These are phyloP conservation scores for Thozetella sp. DNA, from an alignment of 495 filamentous ascomycete genomes.

Conservation along the genomic window DNA sequence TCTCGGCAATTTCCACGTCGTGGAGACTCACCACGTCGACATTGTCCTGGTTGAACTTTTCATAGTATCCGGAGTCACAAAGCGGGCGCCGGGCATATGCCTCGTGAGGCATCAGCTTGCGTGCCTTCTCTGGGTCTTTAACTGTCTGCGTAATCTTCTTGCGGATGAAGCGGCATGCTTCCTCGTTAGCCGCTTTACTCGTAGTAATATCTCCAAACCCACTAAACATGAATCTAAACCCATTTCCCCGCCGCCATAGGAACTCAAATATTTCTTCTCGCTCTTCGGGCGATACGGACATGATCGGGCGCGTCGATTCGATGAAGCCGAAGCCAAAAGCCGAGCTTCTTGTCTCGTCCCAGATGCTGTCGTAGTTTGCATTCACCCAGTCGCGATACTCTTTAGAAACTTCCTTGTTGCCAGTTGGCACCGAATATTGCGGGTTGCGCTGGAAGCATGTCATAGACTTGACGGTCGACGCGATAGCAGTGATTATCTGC, in stretches of 20 bases:
- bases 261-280: background rate
- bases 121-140: background rate
- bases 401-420: background rate
- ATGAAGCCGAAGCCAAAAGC: background rate
- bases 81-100: background rate
- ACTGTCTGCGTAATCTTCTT: background rate
- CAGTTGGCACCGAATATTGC: background rate
- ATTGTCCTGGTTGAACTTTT: background rate
- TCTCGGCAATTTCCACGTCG: background rate
- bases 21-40: background rate
- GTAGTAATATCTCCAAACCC: background rate
- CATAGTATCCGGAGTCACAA: background rate
- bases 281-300: background rate
- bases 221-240: background rate
- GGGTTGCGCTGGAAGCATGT: background rate
- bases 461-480: background rate
- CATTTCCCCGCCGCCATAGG: background rate
- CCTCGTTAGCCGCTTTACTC: background rate
- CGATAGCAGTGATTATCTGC: background rate
- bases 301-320: background rate
- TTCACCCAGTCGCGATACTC: background rate
- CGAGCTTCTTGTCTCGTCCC: background rate
- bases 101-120: background rate
- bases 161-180: background rate
- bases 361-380: background rate